phyloP scores from a whole-genome alignment of 441 rosid species.

The Cnidoscolus chayamansa region DNA sequence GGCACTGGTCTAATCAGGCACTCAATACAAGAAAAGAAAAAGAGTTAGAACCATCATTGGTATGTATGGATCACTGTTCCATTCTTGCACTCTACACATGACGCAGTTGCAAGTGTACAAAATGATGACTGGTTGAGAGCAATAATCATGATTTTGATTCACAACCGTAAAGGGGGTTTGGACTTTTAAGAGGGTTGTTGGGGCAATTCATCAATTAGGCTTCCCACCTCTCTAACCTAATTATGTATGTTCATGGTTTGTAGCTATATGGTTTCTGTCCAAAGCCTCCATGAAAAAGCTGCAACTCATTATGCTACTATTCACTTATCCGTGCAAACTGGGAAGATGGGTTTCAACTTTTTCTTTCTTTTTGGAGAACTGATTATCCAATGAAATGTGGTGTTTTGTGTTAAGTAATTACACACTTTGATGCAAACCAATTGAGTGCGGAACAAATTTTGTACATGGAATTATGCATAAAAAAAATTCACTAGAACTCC shows the following conservation, averaged over 20 bases:
- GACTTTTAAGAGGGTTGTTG: conserved; percentile 28
- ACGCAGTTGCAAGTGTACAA: background rate
- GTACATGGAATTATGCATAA: no score
- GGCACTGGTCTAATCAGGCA: conserved; percentile 36
- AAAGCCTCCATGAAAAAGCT: conserved; percentile 12
- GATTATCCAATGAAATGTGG: no score
- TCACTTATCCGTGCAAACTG: no score
- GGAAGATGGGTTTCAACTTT: no score
- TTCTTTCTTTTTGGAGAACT: no score
- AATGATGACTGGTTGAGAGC: conserved; percentile 20
- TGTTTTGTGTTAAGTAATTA: no score
- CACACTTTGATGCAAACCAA: no score
- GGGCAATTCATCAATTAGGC: background rate
- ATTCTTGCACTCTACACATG: conserved; percentile 1
- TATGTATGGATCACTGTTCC: background rate
- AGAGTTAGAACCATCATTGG: conserved; percentile 15
- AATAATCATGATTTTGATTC: conserved; percentile 10
- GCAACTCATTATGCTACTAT: no score
- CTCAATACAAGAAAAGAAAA: conserved; percentile 35
- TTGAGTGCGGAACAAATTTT: no score
- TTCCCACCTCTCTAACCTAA: conserved; percentile 10
- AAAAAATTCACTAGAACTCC: background rate
- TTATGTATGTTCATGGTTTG: conserved; percentile 1
- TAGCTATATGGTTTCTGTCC: background rate
- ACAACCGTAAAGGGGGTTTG: background rate